These are phyloP conservation scores for Coprinopsis strossmayeri DNA, from an alignment of 768 basidiomycete genomes.

Conservation along the genomic window DNA sequence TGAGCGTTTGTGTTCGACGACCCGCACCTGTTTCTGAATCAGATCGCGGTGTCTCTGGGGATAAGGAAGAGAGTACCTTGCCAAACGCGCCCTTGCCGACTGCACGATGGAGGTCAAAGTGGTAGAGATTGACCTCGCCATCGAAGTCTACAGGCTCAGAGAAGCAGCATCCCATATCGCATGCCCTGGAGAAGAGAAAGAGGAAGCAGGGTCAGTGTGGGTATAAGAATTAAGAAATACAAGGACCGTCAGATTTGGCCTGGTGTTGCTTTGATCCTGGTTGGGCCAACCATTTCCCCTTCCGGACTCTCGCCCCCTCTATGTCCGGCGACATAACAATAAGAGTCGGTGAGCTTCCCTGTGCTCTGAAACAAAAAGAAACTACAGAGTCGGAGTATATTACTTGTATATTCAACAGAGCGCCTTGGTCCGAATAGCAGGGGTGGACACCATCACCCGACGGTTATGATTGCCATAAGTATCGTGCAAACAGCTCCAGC, in stretches of 20 bases:
- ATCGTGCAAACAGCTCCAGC: neutral
- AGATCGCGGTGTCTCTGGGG: no score
- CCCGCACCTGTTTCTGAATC: slow-evolving; percentile 63
- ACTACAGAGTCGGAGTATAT: neutral
- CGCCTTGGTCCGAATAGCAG: neutral
- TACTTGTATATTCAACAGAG: no score
- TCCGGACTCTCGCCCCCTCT: slow-evolving; percentile 8
- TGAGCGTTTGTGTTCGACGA: slow-evolving; percentile 92
- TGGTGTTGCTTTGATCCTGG: slow-evolving; percentile 17
- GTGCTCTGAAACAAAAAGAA: neutral
- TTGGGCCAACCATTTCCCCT: slow-evolving; percentile 10
- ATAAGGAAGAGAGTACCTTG: slow-evolving; percentile 53
- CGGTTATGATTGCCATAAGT: neutral
- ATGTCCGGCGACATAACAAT: slow-evolving; percentile 14
- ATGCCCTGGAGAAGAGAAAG: slow-evolving; percentile 24
- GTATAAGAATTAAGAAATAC: slow-evolving; percentile 22
- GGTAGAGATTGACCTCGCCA: slow-evolving; percentile 82
- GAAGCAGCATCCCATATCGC: slow-evolving; percentile 58
- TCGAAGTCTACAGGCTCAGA: slow-evolving; percentile 84
- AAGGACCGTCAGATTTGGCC: slow-evolving; percentile 29
- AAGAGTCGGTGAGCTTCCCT: no score
- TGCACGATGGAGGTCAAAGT: slow-evolving; percentile 92
- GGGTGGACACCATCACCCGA: neutral
- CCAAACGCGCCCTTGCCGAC: slow-evolving; percentile 98
- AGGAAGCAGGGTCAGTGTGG: slow-evolving; percentile 17